phyloP scores from a whole-genome alignment of 768 basidiomycete species.

The Boletus rubroflammeus region DNA sequence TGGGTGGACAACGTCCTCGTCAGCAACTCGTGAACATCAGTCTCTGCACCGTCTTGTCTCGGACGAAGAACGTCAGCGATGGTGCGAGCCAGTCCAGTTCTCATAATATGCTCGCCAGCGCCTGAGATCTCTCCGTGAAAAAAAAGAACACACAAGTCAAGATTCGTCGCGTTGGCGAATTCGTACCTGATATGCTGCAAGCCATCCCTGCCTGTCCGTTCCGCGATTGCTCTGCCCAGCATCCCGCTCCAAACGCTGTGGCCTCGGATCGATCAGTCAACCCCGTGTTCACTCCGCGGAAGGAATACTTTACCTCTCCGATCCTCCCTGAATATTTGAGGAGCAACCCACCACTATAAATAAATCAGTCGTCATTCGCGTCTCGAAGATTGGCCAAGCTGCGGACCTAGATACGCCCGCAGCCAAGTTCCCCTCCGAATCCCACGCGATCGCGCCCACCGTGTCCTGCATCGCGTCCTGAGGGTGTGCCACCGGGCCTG shows the following conservation, averaged over 20 bases:
- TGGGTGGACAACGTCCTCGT: slow-evolving; percentile 40
- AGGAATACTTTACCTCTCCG: slow-evolving; percentile 54
- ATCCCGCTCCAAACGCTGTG: slow-evolving; percentile 69
- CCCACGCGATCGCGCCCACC: slow-evolving; percentile 71
- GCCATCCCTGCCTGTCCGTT: slow-evolving; percentile 41
- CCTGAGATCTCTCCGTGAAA: slow-evolving; percentile 37
- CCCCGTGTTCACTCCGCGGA: not conserved
- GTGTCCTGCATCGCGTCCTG: slow-evolving; percentile 61
- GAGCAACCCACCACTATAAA: slow-evolving; percentile 68
- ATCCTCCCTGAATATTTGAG: slow-evolving; percentile 71
- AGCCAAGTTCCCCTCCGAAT: slow-evolving; percentile 43
- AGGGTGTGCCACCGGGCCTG: slow-evolving; percentile 1
- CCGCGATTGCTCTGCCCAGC: slow-evolving; percentile 54
- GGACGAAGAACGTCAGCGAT: slow-evolving; percentile 46
- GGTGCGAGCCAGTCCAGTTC: slow-evolving; percentile 50
- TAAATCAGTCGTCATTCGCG: not conserved
- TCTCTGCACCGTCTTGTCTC: slow-evolving; percentile 23
- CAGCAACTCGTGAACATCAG: slow-evolving; percentile 58
- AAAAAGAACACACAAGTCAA: not conserved
- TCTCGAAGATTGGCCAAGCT: not conserved
- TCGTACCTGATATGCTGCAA: slow-evolving; percentile 61
- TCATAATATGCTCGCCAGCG: slow-evolving; percentile 68
- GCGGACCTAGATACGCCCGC: slow-evolving; percentile 74
- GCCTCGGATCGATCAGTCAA: slow-evolving; percentile 42
- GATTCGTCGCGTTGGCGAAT: not conserved